Percentiles rank a stretch among this genome's conserved stretches.
Evolutionary conservation across 1,284 basidiomycete species (phyloP).

Genomic region (Ceratobasidium sp.): DNA sequence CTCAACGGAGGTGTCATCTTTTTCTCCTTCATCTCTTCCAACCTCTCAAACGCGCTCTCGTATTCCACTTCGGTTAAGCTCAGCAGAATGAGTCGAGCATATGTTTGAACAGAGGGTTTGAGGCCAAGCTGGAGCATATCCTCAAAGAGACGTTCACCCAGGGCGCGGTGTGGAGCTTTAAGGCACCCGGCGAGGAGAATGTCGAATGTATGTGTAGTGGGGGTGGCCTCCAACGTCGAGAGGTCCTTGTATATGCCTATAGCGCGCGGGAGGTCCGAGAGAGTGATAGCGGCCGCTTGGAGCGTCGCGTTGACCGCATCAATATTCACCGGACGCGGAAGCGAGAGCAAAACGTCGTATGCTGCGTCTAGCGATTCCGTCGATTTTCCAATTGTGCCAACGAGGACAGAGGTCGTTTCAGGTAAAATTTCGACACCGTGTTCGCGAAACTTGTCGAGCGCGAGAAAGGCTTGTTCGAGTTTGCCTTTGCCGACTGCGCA

Average conservation of each 20-base stretch:
- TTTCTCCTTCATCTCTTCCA: constrained; percentile 85
- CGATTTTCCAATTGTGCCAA: constrained; percentile 64
- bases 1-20: constrained; percentile 66
- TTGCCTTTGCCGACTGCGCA: constrained; percentile 60
- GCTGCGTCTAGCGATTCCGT: constrained; percentile 72
- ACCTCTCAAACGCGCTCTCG: constrained; percentile 88
- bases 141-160: constrained; percentile 68
- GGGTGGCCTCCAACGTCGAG: constrained; percentile 67
- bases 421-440: constrained; percentile 62
- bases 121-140: constrained; percentile 72
- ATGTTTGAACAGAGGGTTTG: constrained; percentile 70
- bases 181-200: constrained; percentile 76
- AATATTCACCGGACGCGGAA: constrained; percentile 67
- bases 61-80: constrained; percentile 78
- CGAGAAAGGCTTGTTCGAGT: constrained; percentile 70
- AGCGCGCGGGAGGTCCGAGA: constrained; percentile 80
- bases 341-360: constrained; percentile 74
- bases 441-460: constrained; percentile 69
- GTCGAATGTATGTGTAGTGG: constrained; percentile 78
- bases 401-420: constrained; percentile 67
- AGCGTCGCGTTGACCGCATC: constrained; percentile 76
- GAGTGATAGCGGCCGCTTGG: constrained; percentile 67
- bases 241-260: constrained; percentile 80
- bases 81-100: constrained; percentile 74
- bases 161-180: constrained; percentile 65